Base-by-base conservation (phyloP, 495 filamentous ascomycete species). In the Diplogelasinospora grovesii region DNA sequence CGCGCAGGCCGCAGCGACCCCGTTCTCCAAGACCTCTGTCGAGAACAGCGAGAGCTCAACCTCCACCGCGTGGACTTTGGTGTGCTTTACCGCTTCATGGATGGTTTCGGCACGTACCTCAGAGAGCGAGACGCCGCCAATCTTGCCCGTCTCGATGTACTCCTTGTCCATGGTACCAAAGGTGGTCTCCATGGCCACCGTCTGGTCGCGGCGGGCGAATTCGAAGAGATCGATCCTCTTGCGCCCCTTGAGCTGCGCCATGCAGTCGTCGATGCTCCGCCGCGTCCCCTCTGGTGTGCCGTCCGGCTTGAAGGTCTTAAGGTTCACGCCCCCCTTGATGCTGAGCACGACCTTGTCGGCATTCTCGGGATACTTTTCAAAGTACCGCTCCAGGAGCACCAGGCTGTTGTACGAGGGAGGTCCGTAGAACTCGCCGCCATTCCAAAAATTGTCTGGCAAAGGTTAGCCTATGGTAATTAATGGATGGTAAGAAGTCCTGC, bases 181-280 rank as follows among this genome's bases (percentile, higher is more conserved):
- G 10, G 76, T 75, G 11, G 59, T 62, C 25, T 65, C 64, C 39
- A 73, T 46, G 5, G 66, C 63, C 29, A 66, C 69, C 0, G 76
- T 75, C 3, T 68, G 70, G 49, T 93, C 88, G 19, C 86, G 73
- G 3, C 89, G 69, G n/a, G 83, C 86, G 45, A 64, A 79, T 60
- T 89, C 81, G 47, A 89, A 95, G 39, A 92, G 73, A 60, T 95
- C 87, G 41, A 95, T 61, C 45, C 70, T 80, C 70, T 92, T 92
- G 46, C 79, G 84, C 5, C 82, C 84, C 32, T 80, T 75, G 10
- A 86, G 67, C 22, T 74, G 52, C 22, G 54, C 68, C 29, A 93
- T 53, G 48, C 68, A 74, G 45, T 80, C 73, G 35, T 93, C 85
- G 37, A 95, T 68, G 32, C 74, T 78, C 14, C 73, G 68, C 9